Evolutionary conservation across 345 rosid species (phyloP).

Genomic region (Pugionium dolabratum): DNA sequence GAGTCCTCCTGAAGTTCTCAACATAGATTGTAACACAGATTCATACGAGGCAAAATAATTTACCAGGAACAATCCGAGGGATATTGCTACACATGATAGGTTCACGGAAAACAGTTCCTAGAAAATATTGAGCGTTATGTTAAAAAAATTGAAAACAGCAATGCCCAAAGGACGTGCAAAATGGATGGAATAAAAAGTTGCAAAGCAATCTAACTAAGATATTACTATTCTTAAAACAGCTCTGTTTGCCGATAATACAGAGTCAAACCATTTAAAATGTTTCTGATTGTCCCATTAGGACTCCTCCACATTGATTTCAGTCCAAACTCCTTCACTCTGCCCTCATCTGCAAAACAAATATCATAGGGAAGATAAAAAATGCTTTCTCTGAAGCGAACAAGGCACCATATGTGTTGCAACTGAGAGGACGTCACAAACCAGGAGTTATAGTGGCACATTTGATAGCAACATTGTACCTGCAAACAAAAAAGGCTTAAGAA

Average conservation of each 20-base stretch:
- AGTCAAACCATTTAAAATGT: constrained; percentile 84
- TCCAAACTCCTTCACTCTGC: constrained; percentile 92
- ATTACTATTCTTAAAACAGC: constrained; percentile 10
- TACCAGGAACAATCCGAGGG: constrained; percentile 92
- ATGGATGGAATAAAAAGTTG: neutral
- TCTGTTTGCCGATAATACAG: neutral
- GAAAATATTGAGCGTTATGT: constrained; percentile 33
- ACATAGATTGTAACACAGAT: neutral
- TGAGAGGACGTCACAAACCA: constrained; percentile 50
- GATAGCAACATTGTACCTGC: constrained; percentile 92
- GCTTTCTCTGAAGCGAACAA: constrained; percentile 4
- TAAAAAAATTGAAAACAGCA: constrained; percentile 17
- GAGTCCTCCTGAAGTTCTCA: constrained; percentile 19
- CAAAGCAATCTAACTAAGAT: constrained; percentile 18
- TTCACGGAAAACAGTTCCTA: constrained; percentile 96
- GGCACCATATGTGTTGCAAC: constrained; percentile 7
- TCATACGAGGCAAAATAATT: constrained; percentile 3
- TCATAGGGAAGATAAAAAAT: neutral
- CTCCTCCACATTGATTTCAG: constrained; percentile 94
- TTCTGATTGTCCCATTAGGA: constrained; percentile 98
- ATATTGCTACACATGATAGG: constrained; percentile 88
- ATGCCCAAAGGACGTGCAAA: constrained; percentile 10
- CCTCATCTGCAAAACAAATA: constrained; percentile 62
- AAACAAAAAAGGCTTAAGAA: constrained; percentile 15
- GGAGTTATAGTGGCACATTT: constrained; percentile 99